Evolutionary conservation across 345 rosid genomes (phyloP).

Genomic region (Salix exigua): DNA sequence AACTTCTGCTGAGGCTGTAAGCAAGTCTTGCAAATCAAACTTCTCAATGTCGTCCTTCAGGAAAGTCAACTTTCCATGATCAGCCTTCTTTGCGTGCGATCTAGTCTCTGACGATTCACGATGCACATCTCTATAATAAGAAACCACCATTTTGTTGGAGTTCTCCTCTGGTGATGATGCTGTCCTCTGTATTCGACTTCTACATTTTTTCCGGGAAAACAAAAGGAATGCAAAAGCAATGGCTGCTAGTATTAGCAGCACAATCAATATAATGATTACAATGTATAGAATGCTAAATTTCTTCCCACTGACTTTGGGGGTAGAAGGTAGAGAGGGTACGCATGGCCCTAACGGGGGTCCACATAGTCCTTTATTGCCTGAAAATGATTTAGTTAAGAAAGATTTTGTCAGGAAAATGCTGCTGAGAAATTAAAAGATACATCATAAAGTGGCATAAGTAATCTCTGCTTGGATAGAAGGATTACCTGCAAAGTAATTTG

Average conservation of each 20-base stretch:
- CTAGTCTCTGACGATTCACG: background rate
- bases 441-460: background rate
- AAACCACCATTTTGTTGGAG: constrained; percentile 15
- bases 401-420: background rate
- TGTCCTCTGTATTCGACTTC: constrained; percentile 1
- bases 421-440: background rate
- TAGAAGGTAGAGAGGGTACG: too few species aligned
- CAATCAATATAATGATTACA: constrained; percentile 25
- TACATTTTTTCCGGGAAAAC: constrained; percentile 19
- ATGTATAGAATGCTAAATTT: background rate
- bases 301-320: background rate
- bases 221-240: constrained; percentile 22
- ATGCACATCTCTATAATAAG: background rate
- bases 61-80: constrained; percentile 43
- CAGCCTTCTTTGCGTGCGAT: constrained; percentile 12
- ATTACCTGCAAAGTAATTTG: constrained; percentile 57
- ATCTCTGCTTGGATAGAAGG: too few species aligned
- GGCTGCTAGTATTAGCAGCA: constrained; percentile 19
- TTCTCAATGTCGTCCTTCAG: constrained; percentile 42
- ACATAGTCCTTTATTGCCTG: constrained; percentile 63
- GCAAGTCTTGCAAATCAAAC: constrained; percentile 69
- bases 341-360: constrained; percentile 53
- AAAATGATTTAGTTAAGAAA: background rate
- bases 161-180: constrained; percentile 14
- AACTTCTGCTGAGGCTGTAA: constrained; percentile 72